Base-by-base conservation (phyloP, 306 rosid species). In the Cyamopsis tetragonoloba region DNA sequence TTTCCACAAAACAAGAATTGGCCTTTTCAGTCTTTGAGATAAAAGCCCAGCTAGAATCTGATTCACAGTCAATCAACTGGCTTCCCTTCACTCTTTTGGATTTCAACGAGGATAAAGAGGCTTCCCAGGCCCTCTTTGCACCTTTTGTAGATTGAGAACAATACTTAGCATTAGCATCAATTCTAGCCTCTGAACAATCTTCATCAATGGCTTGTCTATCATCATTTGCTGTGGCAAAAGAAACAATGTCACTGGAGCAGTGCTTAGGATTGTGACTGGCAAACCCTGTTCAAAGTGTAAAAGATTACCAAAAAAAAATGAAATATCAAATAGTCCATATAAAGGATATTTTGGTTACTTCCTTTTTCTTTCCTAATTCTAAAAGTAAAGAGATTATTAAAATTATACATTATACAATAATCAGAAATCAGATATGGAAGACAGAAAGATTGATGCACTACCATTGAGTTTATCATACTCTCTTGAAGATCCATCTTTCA, bases 71-170 rank as follows among this genome's bases (percentile, higher is more conserved):
- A 75, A 66, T 69, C 53, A 73, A 41, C 70, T 83, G 87, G 77
- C 95, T 77, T 62, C 96, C 98, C 70, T 87, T 92, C 71, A 89
- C 89, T 78, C 87, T 89, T 73, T 92, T 92, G 18, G 96, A 92
- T 81, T 92, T 89, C 81, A 92, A 66, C 20, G 98, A 92, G 70
- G 98, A 89, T 58, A 75, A 68, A 32, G 95, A 89, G 44, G 96
- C 82, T 71, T 89, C 88, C 98, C 98, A 92, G 28, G 74, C 76
- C 88, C 86, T 89, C 82, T 87, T 92, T 42, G 72, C 73, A 13
- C 85, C 78, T 42, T 75, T 77, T 51, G 75, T 70, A 63, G 86
- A 82, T 55, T 82, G 77, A 75, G 82, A 68, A 78, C 84, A 79
- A 62, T 66, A 71, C 19, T 44, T 58, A 27, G 34, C 64, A 59